phyloP scores from a whole-genome alignment of 176 grass and related monocot species.

The Oryza brachyantha region DNA sequence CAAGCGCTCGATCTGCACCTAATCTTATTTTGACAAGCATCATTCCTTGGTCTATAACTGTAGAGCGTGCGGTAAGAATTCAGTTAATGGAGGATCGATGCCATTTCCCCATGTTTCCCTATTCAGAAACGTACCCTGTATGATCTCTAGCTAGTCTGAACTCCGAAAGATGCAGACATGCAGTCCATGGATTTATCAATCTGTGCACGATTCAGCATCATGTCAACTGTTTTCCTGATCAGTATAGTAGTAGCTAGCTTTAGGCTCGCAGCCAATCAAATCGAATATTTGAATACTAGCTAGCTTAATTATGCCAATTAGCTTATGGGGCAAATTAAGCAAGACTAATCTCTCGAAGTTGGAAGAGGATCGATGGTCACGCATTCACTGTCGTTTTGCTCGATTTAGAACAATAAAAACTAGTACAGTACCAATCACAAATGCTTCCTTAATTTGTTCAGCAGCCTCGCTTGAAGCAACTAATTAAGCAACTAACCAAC shows the following conservation, averaged over 20 bases:
- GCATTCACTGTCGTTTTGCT: background rate
- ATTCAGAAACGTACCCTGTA: background rate
- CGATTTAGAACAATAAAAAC: constrained; percentile 19
- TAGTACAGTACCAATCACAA: too few relatives aligned
- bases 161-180: background rate
- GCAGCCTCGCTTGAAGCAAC: background rate
- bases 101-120: background rate
- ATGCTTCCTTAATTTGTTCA: too few relatives aligned
- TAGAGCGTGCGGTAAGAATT: background rate
- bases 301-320: background rate
- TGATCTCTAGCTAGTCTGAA: background rate
- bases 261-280: background rate
- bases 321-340: background rate
- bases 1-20: background rate
- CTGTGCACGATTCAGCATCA: background rate
- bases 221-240: background rate
- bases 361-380: background rate
- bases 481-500: too few relatives aligned
- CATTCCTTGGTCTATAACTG: background rate
- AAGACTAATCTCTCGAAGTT: background rate
- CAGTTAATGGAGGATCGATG: background rate
- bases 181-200: background rate
- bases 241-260: background rate
- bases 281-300: background rate
- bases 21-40: background rate